Conservation (phyloP, 257 asterid genomes). For the Nicotiana tomentosiformis region DNA sequence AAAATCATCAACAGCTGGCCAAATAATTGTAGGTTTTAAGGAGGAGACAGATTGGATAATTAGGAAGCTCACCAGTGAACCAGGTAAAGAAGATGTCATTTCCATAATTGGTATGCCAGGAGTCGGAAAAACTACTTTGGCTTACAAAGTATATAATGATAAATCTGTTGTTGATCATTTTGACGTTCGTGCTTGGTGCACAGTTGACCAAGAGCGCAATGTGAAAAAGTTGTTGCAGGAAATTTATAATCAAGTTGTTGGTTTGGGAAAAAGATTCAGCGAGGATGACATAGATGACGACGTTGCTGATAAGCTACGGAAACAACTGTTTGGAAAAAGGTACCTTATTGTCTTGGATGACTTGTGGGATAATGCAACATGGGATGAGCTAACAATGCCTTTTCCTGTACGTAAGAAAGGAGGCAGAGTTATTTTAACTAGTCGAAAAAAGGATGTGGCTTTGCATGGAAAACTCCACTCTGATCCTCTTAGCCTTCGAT, state of each 20-base stretch:
- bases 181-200: constrained; percentile 4
- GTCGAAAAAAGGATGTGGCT: background rate
- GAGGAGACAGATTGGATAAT: background rate
- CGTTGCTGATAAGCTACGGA: constrained; percentile 2
- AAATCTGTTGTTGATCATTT: background rate
- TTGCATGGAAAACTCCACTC: background rate
- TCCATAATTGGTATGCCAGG: background rate
- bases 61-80: background rate
- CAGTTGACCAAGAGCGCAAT: background rate
- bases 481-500: background rate
- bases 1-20: background rate
- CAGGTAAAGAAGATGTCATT: background rate
- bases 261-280: background rate
- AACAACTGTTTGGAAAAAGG: background rate
- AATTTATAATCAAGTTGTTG: background rate
- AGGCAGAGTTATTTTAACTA: constrained; percentile 18
- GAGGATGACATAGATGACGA: background rate
- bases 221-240: background rate
- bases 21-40: background rate
- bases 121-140: background rate
- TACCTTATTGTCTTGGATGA: constrained; percentile 29
- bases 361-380: constrained; percentile 8
- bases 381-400: constrained; percentile 7
- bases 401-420: background rate
- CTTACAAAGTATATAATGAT: background rate